Evolutionary conservation across 2,329 filamentous ascomycete genomes (phyloP).

Genomic region (Magnaporthiopsis rhizophila): DNA sequence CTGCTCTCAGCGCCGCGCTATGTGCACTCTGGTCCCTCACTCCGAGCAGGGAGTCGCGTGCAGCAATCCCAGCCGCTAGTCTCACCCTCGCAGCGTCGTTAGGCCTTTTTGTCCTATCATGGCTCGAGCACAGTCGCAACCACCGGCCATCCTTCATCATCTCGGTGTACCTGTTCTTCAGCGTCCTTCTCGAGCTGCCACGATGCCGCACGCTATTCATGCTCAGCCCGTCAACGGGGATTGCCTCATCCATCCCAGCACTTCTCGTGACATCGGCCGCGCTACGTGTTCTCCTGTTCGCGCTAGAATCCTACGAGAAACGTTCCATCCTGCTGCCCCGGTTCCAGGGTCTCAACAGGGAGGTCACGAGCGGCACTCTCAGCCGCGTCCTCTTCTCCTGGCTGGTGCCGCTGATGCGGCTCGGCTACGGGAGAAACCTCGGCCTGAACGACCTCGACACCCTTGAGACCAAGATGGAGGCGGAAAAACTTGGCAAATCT

Average conservation of each 20-base stretch:
- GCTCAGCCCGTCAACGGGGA: slow-evolving; percentile 25
- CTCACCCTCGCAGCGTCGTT: slow-evolving; percentile 13
- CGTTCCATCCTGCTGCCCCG: slow-evolving; percentile 29
- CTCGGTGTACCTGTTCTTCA: slow-evolving; percentile 35
- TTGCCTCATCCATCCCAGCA: slow-evolving; percentile 25
- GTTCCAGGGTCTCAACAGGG: slow-evolving; percentile 33
- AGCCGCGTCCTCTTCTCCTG: slow-evolving; percentile 42
- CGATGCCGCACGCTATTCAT: slow-evolving; percentile 32
- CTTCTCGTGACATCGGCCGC: slow-evolving; percentile 32
- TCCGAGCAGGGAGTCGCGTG: slow-evolving; percentile 5
- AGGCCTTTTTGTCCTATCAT: slow-evolving; percentile 30
- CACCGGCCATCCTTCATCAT: slow-evolving; percentile 36
- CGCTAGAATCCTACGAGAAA: slow-evolving; percentile 38
- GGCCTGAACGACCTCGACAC: slow-evolving; percentile 18
- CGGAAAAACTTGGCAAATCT: slow-evolving; percentile 20
- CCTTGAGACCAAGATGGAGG: slow-evolving; percentile 18
- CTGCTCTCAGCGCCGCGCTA: slow-evolving; percentile 9
- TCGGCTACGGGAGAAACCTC: slow-evolving; percentile 38
- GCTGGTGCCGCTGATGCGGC: slow-evolving; percentile 42
- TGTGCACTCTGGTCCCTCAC: slow-evolving; percentile 8
- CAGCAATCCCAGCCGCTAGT: slow-evolving; percentile 12
- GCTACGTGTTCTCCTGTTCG: slow-evolving; percentile 32
- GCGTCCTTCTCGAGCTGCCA: slow-evolving; percentile 34
- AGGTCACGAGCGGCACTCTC: slow-evolving; percentile 32
- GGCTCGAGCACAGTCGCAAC: slow-evolving; percentile 37